Base-by-base conservation (phyloP, 164 flowering plant genomes). In the Nymphaea thermarum region DNA sequence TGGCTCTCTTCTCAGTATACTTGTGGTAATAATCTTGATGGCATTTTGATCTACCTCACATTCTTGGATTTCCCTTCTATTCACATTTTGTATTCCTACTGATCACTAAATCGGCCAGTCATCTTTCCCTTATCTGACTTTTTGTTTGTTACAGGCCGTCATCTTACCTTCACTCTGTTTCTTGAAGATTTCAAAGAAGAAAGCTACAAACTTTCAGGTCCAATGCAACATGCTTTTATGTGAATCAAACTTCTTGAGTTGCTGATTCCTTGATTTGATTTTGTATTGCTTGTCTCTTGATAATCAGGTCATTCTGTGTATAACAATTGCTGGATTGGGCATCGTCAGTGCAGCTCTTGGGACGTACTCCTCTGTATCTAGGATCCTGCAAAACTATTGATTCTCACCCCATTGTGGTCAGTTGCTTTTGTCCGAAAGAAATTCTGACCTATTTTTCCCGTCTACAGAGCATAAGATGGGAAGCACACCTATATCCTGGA, bases 1-100 rank as follows among this genome's bases (percentile, higher is more conserved):
- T 62, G 97, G 97, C 59, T 89, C 97, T 67, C 82, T 91, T 47
- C 83, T 91, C 61, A 78, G 93, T 66, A 69, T 91, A 65, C 86
- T 86, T 65, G 85, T 88, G 88, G 96, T 89, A 83, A 76, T 85
- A 15, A 51, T 51, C 57, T 8, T 51, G 57, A 51, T 51, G 57
- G 12, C 57, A 62, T 62, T 17, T 12, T 62, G 42, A 25, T 25
- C 36, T 25, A 25, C 36, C 36, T 25, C 36, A 25, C 36, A 25
- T 25, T 25, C 36, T 25, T 25, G 36, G 36, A 25, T 25, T 25
- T 0, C 1, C 0, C 36, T 25, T 25, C 36, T 25, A 25, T 25
- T 25, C 36, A 25, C 36, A n/a, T 25, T 25, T 25, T 25, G 0
- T 25, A 25, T 25, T 25, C 36, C 36, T 25, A 25, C 36, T 25